Evolutionary conservation across 2,329 filamentous ascomycete genomes (phyloP).

Genomic region (Aspergillus sp.): DNA sequence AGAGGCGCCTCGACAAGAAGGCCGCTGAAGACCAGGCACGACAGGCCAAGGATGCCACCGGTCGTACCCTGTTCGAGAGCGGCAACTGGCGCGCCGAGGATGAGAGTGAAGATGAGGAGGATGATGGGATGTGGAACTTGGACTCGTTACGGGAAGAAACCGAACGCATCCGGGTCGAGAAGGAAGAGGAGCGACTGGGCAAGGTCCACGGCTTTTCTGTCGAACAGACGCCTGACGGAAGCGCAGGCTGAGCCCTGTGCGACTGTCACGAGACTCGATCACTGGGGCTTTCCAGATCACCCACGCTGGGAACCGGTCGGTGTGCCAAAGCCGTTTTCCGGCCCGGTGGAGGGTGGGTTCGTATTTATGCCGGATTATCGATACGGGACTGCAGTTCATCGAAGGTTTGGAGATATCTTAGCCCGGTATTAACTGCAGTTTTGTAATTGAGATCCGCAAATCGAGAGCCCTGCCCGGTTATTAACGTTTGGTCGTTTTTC

Average conservation of each 20-base stretch:
- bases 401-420: too few species aligned
- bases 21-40: conserved; percentile 83
- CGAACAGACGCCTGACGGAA: conserved; percentile 16
- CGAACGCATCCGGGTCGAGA: conserved; percentile 61
- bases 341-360: conserved; percentile 10
- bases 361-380: conserved; percentile 12
- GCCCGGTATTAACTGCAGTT: too few species aligned
- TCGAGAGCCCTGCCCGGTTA: conserved; percentile 15
- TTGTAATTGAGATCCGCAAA: conserved; percentile 13
- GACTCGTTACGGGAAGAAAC: conserved; percentile 78
- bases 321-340: conserved; percentile 11
- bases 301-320: conserved; percentile 10
- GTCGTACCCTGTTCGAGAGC: conserved; percentile 89
- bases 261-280: conserved; percentile 14
- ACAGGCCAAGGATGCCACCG: conserved; percentile 89
- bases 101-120: conserved; percentile 55
- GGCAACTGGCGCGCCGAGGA: conserved; percentile 74
- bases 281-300: conserved; percentile 22
- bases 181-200: conserved; percentile 63
- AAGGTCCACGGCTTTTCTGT: conserved; percentile 22
- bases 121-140: conserved; percentile 62
- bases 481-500: conserved; percentile 11
- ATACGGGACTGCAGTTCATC: conserved; percentile 12
- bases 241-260: conserved; percentile 19
- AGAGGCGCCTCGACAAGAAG: conserved; percentile 90